These are phyloP conservation scores for Forsythia viridissima DNA, from an alignment of 257 asterid species.

Conservation along the genomic window DNA sequence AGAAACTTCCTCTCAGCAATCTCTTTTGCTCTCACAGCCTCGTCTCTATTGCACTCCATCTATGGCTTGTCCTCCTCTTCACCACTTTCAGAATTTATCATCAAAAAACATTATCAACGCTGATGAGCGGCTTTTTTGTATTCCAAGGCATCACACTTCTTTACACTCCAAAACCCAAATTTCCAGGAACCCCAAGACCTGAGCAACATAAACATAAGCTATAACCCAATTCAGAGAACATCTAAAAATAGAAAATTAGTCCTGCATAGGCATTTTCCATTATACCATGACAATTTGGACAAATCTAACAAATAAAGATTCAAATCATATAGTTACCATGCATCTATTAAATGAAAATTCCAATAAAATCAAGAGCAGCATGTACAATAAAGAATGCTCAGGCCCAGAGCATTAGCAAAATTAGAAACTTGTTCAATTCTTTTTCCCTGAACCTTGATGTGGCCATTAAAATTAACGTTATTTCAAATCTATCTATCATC, in stretches of 20 bases:
- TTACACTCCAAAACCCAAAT: neutral
- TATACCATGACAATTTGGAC: neutral
- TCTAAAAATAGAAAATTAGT: neutral
- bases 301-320: constrained; percentile 2
- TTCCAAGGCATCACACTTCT: neutral
- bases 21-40: constrained; percentile 75
- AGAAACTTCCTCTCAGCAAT: constrained; percentile 58
- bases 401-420: neutral
- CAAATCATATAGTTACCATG: constrained; percentile 7
- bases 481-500: neutral
- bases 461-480: neutral
- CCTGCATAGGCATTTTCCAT: constrained; percentile 14
- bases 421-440: neutral
- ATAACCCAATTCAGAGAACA: neutral
- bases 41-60: constrained; percentile 88
- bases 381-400: neutral
- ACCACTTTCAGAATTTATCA: constrained; percentile 24
- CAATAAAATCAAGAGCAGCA: constrained; percentile 12
- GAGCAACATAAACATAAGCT: constrained; percentile 1
- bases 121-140: neutral
- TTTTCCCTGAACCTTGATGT: neutral
- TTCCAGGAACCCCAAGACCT: neutral
- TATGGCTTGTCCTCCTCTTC: constrained; percentile 30
- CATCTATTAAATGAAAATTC: constrained; percentile 9
- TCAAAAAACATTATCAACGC: constrained; percentile 9